Conservation (phyloP, 495 filamentous ascomycete genomes). For the Talaromyces adpressus region DNA sequence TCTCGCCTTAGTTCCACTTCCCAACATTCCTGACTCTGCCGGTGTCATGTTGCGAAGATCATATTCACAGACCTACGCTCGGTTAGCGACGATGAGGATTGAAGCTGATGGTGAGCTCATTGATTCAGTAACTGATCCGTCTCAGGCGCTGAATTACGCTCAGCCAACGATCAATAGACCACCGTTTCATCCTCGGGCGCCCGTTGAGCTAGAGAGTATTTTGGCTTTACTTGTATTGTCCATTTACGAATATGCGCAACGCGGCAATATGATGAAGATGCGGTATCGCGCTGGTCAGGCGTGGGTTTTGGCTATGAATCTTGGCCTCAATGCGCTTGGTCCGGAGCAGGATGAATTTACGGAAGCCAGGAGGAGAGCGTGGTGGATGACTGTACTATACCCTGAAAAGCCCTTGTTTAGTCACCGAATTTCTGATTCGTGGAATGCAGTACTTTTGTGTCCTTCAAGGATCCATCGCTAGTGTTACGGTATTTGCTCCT, state of each 20-base stretch:
- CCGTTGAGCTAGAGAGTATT: conserved; percentile 47
- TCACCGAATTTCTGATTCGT: background rate
- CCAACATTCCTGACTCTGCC: conserved; percentile 39
- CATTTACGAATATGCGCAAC: conserved; percentile 54
- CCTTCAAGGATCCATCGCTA: conserved; percentile 53
- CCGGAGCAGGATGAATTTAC: conserved; percentile 40
- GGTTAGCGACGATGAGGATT: conserved; percentile 44
- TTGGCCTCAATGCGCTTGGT: conserved; percentile 40
- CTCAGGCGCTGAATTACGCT: conserved; percentile 41
- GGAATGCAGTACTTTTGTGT: conserved; percentile 46
- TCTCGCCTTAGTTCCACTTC: conserved; percentile 48
- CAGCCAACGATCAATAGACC: conserved; percentile 36
- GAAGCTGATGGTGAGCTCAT: conserved; percentile 51
- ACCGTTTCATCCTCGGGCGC: conserved; percentile 43
- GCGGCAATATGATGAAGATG: conserved; percentile 58
- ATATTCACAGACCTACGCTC: conserved; percentile 49
- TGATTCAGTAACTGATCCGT: conserved; percentile 45
- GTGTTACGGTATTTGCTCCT: conserved; percentile 42
- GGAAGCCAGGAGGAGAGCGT: conserved; percentile 49
- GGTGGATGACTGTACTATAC: conserved; percentile 55
- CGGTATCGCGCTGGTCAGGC: conserved; percentile 51
- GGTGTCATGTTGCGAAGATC: conserved; percentile 40
- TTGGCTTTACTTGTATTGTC: conserved; percentile 50
- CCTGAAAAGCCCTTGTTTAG: conserved; percentile 6
- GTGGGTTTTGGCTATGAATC: conserved; percentile 44